These are phyloP conservation scores for Didymella exigua DNA, from an alignment of 2,329 filamentous ascomycete genomes.

Conservation along the genomic window DNA sequence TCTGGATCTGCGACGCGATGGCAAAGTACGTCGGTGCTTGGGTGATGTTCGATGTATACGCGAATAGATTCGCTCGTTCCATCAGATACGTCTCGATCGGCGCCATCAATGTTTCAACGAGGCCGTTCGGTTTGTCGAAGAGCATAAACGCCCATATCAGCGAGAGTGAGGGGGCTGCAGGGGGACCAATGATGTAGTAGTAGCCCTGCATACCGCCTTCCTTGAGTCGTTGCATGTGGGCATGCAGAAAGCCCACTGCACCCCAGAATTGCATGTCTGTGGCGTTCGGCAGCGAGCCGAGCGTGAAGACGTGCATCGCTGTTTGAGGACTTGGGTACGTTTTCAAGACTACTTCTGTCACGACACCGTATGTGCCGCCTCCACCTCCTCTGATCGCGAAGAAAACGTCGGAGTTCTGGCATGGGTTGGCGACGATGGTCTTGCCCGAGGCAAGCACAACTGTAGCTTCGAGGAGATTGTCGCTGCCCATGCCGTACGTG, in stretches of 20 bases:
- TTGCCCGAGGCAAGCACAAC: constrained; percentile 39
- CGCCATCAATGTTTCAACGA: constrained; percentile 23
- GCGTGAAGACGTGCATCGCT: constrained; percentile 21
- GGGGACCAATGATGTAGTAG: constrained; percentile 32
- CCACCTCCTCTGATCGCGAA: constrained; percentile 52
- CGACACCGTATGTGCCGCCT: constrained; percentile 51
- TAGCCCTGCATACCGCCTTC: constrained; percentile 38
- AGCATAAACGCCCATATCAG: constrained; percentile 29
- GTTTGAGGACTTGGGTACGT: constrained; percentile 39
- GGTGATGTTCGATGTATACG: constrained; percentile 19
- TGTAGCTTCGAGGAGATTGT: constrained; percentile 44
- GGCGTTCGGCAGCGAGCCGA: constrained; percentile 16
- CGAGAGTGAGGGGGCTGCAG: constrained; percentile 17
- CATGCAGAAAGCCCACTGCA: constrained; percentile 28
- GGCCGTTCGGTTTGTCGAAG: constrained; percentile 29
- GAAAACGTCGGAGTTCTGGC: constrained; percentile 44
- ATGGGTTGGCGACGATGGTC: constrained; percentile 26
- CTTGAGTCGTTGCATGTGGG: constrained; percentile 32
- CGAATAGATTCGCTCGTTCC: constrained; percentile 12
- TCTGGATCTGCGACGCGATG: constrained; percentile 1
- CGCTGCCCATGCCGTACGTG: constrained; percentile 47
- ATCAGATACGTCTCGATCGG: constrained; percentile 26
- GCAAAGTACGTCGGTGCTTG: constrained; percentile 23
- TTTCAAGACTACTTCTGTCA: constrained; percentile 32
- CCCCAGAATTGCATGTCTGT: constrained; percentile 24